Percentiles rank a stretch among this genome's conserved stretches.
These are phyloP conservation scores for Wickerhamomyces subpelliculosus DNA, from an alignment of 805 yeast species.

Conservation along the genomic window DNA sequence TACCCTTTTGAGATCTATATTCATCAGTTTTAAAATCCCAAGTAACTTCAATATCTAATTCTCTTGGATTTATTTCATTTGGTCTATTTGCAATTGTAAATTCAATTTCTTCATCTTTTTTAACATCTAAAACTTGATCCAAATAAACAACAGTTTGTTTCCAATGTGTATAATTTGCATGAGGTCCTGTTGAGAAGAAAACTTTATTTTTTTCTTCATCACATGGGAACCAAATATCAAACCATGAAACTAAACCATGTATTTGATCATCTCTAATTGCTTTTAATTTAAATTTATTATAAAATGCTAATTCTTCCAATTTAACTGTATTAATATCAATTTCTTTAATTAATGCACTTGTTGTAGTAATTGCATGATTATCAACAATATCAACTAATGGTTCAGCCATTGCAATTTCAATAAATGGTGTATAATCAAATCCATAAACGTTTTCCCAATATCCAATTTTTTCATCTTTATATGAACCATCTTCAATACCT, in stretches of 20 bases:
- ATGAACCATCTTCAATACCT: conserved; percentile 87
- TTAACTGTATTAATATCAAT: conserved; percentile 88
- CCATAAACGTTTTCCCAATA: conserved; percentile 98
- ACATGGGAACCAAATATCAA: conserved; percentile 84
- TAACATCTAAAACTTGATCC: conserved; percentile 68
- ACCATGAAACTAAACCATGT: conserved; percentile 92
- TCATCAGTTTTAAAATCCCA: conserved; percentile 37
- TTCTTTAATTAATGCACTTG: conserved; percentile 62
- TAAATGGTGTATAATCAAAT: conserved; percentile 89
- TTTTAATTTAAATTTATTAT: conserved; percentile 57
- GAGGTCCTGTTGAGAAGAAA: conserved; percentile 89
- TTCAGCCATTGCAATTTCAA: conserved; percentile 79
- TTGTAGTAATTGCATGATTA: conserved; percentile 66
- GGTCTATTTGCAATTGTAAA: conserved; percentile 76
- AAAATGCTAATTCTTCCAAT: conserved; percentile 74
- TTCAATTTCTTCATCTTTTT: conserved; percentile 66
- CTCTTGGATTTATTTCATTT: conserved; percentile 74
- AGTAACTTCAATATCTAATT: conserved; percentile 72
- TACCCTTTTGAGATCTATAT: conserved; percentile 50
- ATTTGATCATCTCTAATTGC: conserved; percentile 75
- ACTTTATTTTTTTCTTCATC: conserved; percentile 48
- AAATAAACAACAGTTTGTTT: conserved; percentile 94
- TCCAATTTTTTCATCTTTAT: conserved; percentile 83
- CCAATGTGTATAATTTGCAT: conserved; percentile 95
- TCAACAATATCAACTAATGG: conserved; percentile 97